These are phyloP conservation scores for Cladorrhinum samala DNA, from an alignment of 495 filamentous ascomycete species.

Conservation along the genomic window DNA sequence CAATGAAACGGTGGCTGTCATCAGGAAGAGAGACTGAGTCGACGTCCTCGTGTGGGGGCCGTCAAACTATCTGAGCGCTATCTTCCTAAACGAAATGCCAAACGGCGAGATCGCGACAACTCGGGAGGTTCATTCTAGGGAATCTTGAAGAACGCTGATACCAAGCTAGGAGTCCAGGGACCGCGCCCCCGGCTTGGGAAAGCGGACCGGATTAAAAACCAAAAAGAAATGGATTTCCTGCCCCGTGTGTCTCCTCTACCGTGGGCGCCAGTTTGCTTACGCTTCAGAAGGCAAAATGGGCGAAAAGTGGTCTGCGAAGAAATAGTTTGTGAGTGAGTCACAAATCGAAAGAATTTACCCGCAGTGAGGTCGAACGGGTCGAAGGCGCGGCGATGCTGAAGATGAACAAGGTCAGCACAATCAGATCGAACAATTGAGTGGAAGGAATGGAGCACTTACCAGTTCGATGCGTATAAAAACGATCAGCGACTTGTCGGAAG, in stretches of 20 bases:
- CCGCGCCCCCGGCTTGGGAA: neutral
- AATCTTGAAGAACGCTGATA: too few relatives aligned
- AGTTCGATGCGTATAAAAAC: too few relatives aligned
- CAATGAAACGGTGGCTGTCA: neutral
- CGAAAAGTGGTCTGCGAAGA: too few relatives aligned
- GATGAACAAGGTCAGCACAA: neutral
- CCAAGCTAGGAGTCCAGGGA: neutral
- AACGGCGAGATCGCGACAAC: neutral
- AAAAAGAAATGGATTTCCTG: neutral
- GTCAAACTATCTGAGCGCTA: neutral
- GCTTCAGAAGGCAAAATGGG: neutral
- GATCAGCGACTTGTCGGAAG: too few relatives aligned
- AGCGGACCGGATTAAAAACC: neutral
- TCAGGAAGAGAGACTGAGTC: too few relatives aligned
- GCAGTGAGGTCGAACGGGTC: neutral
- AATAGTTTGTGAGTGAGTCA: neutral
- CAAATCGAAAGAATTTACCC: neutral
- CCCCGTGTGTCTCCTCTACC: neutral
- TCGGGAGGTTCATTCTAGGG: neutral
- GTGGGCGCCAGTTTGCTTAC: neutral
- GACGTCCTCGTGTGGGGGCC: neutral
- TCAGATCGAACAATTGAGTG: too few relatives aligned
- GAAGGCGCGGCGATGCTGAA: too few relatives aligned
- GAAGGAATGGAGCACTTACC: too few relatives aligned
- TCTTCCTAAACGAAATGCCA: neutral